Base-by-base conservation (phyloP, 768 basidiomycete genomes). In the Termitomyces sp. region DNA sequence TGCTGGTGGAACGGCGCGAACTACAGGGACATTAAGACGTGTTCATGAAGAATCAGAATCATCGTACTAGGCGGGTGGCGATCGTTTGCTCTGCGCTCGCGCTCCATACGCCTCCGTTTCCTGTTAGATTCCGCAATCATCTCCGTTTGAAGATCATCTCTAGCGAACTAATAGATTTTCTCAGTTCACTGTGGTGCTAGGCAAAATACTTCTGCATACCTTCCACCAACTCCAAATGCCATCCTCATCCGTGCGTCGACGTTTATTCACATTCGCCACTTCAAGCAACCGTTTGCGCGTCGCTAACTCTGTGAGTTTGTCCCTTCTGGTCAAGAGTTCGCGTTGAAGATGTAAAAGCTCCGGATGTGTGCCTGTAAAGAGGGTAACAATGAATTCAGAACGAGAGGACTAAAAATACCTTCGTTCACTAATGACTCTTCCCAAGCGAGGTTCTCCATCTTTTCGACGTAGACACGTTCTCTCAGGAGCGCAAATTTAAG, bases 161-260 rank as follows among this genome's bases (percentile, higher is more conserved):
- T 80, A 26, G 88, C 77, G 58, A 86, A 72, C 92, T 94, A 67
- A 28, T 49, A 46, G 20, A 22, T 56, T 36, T 56, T 54, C 54
- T 60, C 16, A 62, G 59, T 60, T 20, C 39, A 37, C 55, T 9
- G 34, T 29, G 10, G 28, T 13, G 20, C 18, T 20, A 7, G 0
- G 12, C 9, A 24, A 24, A 24, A 44, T 29, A 70, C 77, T 65
- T 9, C n/a, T 9, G 5, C 51, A 34, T 64, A 92, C 92, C 76
- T 87, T 87, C 96, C 96, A 98, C 81, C 87, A 90, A 60, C 86
- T 86, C 94, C 94, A 96, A 31, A 89, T 84, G 13, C 83, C 82
- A 34, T 82, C 75, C 60, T 94, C 92, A 54, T 94, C 88, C 5
- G 84, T 76, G 55, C 80, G 81, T 28, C 87, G 76, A 61, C 84